A percentile compares a stretch with the other conserved stretches of the same genome.
phyloP scores from a whole-genome alignment of 208 protist genomes.

The Novymonas esmeraldas region DNA sequence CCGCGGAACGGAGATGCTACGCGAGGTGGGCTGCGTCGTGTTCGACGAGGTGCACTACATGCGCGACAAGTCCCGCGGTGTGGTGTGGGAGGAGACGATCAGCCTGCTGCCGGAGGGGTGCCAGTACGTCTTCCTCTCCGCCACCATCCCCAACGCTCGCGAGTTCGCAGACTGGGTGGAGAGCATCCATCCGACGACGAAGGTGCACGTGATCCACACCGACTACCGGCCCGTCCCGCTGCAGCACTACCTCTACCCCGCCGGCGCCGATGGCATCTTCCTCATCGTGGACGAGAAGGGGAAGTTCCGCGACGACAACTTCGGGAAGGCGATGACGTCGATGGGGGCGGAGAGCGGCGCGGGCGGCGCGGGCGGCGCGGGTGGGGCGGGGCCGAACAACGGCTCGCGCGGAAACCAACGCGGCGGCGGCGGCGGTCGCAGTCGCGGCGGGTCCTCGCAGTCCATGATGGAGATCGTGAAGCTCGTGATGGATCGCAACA shows the following conservation, averaged over 20 bases:
- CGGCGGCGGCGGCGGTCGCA: slow-evolving; percentile 18
- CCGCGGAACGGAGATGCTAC: slow-evolving; percentile 97
- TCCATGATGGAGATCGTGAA: slow-evolving; percentile 96
- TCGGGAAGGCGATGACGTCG: slow-evolving; percentile 94
- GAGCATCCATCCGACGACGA: slow-evolving; percentile 95
- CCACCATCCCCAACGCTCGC: slow-evolving; percentile 99
- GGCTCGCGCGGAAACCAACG: slow-evolving; percentile 26
- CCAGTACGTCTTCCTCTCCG: slow-evolving; percentile 99
- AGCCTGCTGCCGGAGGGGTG: slow-evolving; percentile 98
- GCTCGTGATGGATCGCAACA: slow-evolving; percentile 97
- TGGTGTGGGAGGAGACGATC: slow-evolving; percentile 99
- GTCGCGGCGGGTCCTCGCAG: slow-evolving; percentile 37
- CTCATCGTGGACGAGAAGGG: slow-evolving; percentile 97
- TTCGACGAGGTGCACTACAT: slow-evolving; percentile 99
- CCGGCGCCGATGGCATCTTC: slow-evolving; percentile 96
- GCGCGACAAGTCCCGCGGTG: slow-evolving; percentile 98
- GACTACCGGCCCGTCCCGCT: slow-evolving; percentile 99
- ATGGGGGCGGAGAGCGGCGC: slow-evolving; percentile 55
- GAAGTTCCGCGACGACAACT: slow-evolving; percentile 97
- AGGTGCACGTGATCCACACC: slow-evolving; percentile 99
- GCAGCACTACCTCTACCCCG: slow-evolving; percentile 99
- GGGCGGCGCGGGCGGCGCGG: slow-evolving; percentile 30
- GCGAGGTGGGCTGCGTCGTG: slow-evolving; percentile 99
- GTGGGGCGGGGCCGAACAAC: slow-evolving; percentile 13
- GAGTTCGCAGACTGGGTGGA: slow-evolving; percentile 99